These are phyloP conservation scores for Echeveria elegans DNA, from an alignment of 164 flowering plant genomes.

Conservation along the genomic window DNA sequence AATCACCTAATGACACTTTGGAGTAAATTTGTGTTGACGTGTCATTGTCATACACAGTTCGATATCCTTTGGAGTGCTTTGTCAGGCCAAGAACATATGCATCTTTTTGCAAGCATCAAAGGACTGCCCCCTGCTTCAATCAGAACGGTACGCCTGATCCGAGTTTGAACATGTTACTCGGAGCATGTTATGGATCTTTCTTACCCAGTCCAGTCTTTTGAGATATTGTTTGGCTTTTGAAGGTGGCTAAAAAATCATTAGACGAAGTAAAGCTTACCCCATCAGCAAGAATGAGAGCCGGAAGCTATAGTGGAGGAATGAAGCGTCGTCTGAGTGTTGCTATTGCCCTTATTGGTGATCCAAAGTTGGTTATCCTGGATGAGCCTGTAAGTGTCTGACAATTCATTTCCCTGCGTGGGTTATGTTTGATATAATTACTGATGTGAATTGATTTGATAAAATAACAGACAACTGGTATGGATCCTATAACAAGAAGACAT, in stretches of 20 bases:
- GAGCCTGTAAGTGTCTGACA: slow-evolving; percentile 44
- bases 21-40: slow-evolving; percentile 11
- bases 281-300: slow-evolving; percentile 67
- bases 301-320: slow-evolving; percentile 98
- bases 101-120: slow-evolving; percentile 84
- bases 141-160: slow-evolving; percentile 35
- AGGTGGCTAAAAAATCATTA: slow-evolving; percentile 59
- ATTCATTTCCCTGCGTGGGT: neutral
- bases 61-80: slow-evolving; percentile 90
- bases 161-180: neutral
- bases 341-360: slow-evolving; percentile 65
- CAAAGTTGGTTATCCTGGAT: slow-evolving; percentile 59
- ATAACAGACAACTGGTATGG: slow-evolving; percentile 98
- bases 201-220: neutral
- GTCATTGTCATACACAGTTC: slow-evolving; percentile 41
- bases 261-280: slow-evolving; percentile 70
- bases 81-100: slow-evolving; percentile 81
- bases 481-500: slow-evolving; percentile 90
- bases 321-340: slow-evolving; percentile 87
- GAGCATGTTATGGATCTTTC: neutral
- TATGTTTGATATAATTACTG: neutral
- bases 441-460: slow-evolving; percentile 7
- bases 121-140: slow-evolving; percentile 71
- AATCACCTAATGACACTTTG: neutral
- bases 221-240: slow-evolving; percentile 11